These are phyloP conservation scores for Backusella tarrabulga DNA, from an alignment of 192 early-diverging fungal genomes.

Conservation along the genomic window DNA sequence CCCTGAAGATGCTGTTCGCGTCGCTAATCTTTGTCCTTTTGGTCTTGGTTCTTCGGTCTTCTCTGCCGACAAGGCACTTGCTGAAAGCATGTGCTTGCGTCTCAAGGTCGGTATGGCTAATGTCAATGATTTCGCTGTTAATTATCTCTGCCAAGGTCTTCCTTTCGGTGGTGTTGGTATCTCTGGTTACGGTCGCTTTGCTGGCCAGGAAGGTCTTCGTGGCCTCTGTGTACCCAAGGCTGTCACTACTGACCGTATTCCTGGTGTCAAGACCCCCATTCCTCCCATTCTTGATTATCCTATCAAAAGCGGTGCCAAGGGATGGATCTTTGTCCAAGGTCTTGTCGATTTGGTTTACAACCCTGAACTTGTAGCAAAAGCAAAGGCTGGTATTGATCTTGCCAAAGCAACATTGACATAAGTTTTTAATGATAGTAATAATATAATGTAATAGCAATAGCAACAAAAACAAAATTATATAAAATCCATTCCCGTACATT, in stretches of 20 bases:
- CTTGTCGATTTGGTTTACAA: conserved; percentile 53
- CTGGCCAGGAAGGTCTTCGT: conserved; percentile 73
- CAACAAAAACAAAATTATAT: neutral
- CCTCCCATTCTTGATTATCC: conserved; percentile 80
- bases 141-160: conserved; percentile 79
- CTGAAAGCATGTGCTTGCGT: conserved; percentile 54
- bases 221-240: conserved; percentile 68
- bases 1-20: conserved; percentile 63
- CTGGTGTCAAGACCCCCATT: conserved; percentile 68
- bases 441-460: neutral
- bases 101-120: conserved; percentile 80
- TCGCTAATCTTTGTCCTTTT: conserved; percentile 70
- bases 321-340: conserved; percentile 56
- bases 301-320: conserved; percentile 53
- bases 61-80: conserved; percentile 62
- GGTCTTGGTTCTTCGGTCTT: conserved; percentile 82
- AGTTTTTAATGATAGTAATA: neutral
- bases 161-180: conserved; percentile 83
- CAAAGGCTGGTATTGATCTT: conserved; percentile 50
- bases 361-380: conserved; percentile 44
- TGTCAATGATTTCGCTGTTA: conserved; percentile 85
- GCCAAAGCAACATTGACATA: conserved; percentile 40
- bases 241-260: conserved; percentile 71
- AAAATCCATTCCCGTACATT: neutral
- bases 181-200: conserved; percentile 71